Conservation (phyloP, 2,329 filamentous ascomycete species). For the Pseudocercospora musae region DNA sequence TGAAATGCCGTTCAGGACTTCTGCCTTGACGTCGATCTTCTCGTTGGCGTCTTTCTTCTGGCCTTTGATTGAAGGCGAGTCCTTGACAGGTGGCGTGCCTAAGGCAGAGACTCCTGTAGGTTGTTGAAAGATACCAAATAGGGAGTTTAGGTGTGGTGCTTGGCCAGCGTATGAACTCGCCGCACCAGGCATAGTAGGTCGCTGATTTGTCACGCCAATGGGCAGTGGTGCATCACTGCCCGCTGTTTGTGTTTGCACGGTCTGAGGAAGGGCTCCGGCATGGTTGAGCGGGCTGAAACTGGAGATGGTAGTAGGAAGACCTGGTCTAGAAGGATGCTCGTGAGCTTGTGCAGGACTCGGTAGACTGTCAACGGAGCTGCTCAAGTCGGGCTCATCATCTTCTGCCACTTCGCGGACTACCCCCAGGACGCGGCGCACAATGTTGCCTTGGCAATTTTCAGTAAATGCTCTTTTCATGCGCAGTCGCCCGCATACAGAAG, state of each 20-base stretch:
- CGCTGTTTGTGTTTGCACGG: slow-evolving; percentile 23
- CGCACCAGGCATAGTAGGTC: slow-evolving; percentile 61
- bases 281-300: slow-evolving; percentile 49
- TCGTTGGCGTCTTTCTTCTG: slow-evolving; percentile 36
- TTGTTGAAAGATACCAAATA: slow-evolving; percentile 84
- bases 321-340: slow-evolving; percentile 23
- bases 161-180: slow-evolving; percentile 62
- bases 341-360: slow-evolving; percentile 24
- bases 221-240: slow-evolving; percentile 8
- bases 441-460: slow-evolving; percentile 58
- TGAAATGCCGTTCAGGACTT: slow-evolving; percentile 89
- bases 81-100: slow-evolving; percentile 14
- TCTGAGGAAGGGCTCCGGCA: slow-evolving; percentile 30
- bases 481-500: background rate
- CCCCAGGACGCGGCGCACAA: slow-evolving; percentile 83
- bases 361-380: slow-evolving; percentile 53
- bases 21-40: slow-evolving; percentile 70
- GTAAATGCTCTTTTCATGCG: background rate
- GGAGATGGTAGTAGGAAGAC: slow-evolving; percentile 41
- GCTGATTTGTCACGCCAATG: slow-evolving; percentile 32
- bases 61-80: slow-evolving; percentile 34
- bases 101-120: slow-evolving; percentile 39
- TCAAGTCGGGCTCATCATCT: slow-evolving; percentile 63
- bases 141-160: slow-evolving; percentile 59
- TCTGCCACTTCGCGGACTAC: slow-evolving; percentile 88